Percentiles rank a stretch among this genome's conserved stretches.
phyloP scores from a whole-genome alignment of 2,329 filamentous ascomycete genomes.

The Ceratocystis cacaofunesta region DNA sequence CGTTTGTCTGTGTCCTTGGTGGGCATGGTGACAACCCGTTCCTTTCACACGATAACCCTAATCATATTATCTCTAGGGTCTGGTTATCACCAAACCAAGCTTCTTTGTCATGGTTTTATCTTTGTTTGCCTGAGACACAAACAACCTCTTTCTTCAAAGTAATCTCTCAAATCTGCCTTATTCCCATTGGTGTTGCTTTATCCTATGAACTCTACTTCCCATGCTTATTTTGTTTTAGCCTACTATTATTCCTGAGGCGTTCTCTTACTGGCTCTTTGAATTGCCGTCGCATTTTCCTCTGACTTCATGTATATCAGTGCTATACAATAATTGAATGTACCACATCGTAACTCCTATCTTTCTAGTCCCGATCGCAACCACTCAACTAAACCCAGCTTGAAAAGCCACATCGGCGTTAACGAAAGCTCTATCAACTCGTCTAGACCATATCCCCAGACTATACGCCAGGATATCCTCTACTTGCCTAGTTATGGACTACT shows the following conservation, averaged over 20 bases:
- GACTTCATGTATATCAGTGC: neutral
- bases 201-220: neutral
- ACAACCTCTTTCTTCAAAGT: neutral
- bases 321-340: neutral
- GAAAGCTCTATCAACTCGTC: neutral
- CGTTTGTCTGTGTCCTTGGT: neutral
- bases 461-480: no score
- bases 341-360: neutral
- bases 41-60: neutral
- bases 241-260: neutral
- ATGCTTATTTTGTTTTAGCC: neutral
- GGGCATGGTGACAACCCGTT: neutral
- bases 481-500: slow-evolving; percentile 46
- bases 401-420: neutral
- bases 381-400: neutral
- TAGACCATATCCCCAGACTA: no score
- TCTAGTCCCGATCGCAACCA: neutral
- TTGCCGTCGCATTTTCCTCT: neutral
- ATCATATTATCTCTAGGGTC: neutral
- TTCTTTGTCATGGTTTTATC: neutral
- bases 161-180: neutral
- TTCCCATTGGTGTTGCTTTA: neutral
- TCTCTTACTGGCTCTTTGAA: neutral
- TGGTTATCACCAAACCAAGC: neutral
- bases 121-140: neutral